These are phyloP conservation scores for Fusarium ramigenum DNA, from an alignment of 2,329 filamentous ascomycete genomes.

Conservation along the genomic window DNA sequence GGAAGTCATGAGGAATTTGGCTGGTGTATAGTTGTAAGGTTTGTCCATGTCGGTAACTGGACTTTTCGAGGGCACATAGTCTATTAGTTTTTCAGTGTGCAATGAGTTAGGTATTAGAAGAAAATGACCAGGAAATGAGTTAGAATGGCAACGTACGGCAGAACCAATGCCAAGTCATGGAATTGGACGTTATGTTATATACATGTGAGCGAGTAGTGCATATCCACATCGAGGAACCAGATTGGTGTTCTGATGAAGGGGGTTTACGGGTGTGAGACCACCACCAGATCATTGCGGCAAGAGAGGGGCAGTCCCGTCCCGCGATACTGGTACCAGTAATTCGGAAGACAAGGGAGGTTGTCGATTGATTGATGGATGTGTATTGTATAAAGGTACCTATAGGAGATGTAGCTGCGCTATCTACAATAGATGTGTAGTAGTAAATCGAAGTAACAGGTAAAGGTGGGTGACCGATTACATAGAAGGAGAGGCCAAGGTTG, in stretches of 20 bases:
- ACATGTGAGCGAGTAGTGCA: background rate
- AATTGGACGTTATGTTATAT: background rate
- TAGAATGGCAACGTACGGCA: background rate
- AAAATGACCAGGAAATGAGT: background rate
- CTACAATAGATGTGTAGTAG: background rate
- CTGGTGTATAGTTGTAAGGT: background rate
- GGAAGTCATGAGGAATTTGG: background rate
- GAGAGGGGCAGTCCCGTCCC: background rate
- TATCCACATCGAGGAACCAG: background rate
- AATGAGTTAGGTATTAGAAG: background rate
- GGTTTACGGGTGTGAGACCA: constrained; percentile 7
- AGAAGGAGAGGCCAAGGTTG: background rate
- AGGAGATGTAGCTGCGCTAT: background rate
- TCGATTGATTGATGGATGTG: background rate
- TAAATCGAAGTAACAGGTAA: background rate
- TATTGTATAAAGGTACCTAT: background rate
- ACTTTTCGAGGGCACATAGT: background rate
- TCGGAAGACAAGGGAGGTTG: background rate
- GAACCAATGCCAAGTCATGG: background rate
- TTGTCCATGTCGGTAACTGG: background rate
- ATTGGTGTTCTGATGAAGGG: background rate
- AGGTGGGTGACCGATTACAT: background rate
- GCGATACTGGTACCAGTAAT: background rate
- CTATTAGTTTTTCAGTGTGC: background rate
- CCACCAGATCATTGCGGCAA: constrained; percentile 16